These are phyloP conservation scores for Aspergillus nidulans DNA, from an alignment of 495 filamentous ascomycete genomes.

Conservation along the genomic window DNA sequence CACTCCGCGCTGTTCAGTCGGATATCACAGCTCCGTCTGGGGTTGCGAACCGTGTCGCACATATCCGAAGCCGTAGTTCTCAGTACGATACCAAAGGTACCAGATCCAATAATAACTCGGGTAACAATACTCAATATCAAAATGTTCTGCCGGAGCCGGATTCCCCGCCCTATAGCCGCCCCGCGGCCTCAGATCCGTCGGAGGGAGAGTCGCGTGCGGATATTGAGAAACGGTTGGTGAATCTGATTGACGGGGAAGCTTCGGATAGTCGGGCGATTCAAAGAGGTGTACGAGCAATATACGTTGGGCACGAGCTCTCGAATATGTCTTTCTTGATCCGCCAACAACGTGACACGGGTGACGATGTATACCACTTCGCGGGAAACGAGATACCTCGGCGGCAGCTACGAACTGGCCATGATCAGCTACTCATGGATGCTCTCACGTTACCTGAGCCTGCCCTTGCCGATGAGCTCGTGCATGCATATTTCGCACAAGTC, in stretches of 20 bases:
- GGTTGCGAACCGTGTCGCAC: conserved; percentile 10
- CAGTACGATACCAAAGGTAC: conserved; percentile 4
- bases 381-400: conserved; percentile 45
- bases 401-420: conserved; percentile 41
- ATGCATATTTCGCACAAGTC: conserved; percentile 43
- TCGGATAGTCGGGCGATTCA: conserved; percentile 40
- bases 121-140: conserved; percentile 11
- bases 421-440: conserved; percentile 47
- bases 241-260: conserved; percentile 44
- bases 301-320: conserved; percentile 47
- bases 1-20: conserved; percentile 24
- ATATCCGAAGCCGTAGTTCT: conserved; percentile 3
- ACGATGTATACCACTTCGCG: conserved; percentile 45
- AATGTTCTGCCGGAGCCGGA: conserved; percentile 19
- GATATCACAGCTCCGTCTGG: conserved; percentile 14
- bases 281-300: conserved; percentile 44
- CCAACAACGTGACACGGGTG: conserved; percentile 43
- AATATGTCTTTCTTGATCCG: conserved; percentile 51
- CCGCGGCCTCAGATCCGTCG: conserved; percentile 23
- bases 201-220: conserved; percentile 33
- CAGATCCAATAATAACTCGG: conserved; percentile 12
- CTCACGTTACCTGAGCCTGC: conserved; percentile 42
- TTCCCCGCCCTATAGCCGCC: conserved; percentile 25
- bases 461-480: conserved; percentile 43
- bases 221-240: conserved; percentile 42